Evolutionary conservation across 805 yeast genomes (phyloP).

Genomic region (Suhomyces faveliae): DNA sequence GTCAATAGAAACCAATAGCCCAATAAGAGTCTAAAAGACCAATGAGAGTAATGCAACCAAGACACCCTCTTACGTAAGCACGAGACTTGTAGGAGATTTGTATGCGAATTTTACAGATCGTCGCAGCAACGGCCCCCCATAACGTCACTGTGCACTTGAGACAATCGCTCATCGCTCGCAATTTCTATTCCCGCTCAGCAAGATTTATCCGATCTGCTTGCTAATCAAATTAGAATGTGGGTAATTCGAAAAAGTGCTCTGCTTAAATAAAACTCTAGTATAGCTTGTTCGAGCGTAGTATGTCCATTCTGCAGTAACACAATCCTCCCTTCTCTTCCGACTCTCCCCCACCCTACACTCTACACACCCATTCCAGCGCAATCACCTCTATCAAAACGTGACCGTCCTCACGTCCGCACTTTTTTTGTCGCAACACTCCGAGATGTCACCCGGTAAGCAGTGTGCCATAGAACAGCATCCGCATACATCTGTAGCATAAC

Average conservation of each 20-base stretch:
- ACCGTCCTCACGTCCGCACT: background rate
- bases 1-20: too few species aligned
- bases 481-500: background rate
- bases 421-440: constrained; percentile 2
- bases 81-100: too few species aligned
- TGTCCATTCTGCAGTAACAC: too few species aligned
- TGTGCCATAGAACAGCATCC: background rate
- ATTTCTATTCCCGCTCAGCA: background rate
- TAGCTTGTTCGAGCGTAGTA: too few species aligned
- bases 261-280: too few species aligned
- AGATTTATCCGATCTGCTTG: background rate
- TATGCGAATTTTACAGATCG: background rate
- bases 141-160: background rate
- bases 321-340: too few species aligned
- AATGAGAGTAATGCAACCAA: too few species aligned
- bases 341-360: background rate
- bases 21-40: too few species aligned
- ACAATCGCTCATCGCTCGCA: constrained; percentile 1
- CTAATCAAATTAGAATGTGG: background rate
- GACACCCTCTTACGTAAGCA: background rate
- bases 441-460: background rate
- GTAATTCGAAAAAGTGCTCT: background rate
- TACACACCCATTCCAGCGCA: background rate
- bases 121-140: background rate
- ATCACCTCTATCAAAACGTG: background rate